Evolutionary conservation across 345 rosid genomes (phyloP).

Genomic region (Gossypium rotundifolium): DNA sequence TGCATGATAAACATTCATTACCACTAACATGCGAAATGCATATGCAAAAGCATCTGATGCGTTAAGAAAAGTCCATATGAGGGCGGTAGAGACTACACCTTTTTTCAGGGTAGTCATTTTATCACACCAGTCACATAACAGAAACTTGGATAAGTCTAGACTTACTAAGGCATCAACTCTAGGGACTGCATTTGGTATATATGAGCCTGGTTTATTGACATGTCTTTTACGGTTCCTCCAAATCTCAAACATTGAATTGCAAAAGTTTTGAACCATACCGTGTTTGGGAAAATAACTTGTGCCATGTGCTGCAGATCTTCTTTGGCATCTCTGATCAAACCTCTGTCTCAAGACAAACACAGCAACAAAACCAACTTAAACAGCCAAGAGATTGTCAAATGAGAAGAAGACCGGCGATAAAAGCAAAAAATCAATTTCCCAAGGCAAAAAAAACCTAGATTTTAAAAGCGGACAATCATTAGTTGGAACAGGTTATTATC

Average conservation of each 20-base stretch:
- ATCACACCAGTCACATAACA: neutral
- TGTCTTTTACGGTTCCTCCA: neutral
- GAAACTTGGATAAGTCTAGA: neutral
- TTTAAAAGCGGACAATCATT: neutral
- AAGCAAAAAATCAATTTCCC: neutral
- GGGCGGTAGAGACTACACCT: no score
- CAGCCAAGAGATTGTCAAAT: constrained; percentile 1
- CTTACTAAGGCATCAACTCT: neutral
- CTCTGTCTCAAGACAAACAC: constrained; percentile 56
- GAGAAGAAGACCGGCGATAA: neutral
- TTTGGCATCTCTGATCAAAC: constrained; percentile 48
- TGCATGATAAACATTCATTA: neutral
- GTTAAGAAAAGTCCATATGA: no score
- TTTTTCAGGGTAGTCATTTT: no score
- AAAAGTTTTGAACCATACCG: constrained; percentile 38
- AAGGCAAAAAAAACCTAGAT: no score
- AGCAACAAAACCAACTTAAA: constrained; percentile 69
- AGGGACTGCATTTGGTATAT: no score
- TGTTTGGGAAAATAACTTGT: constrained; percentile 53
- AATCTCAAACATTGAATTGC: neutral
- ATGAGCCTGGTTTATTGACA: no score
- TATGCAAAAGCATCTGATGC: no score
- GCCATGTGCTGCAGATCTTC: constrained; percentile 64
- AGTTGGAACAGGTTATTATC: neutral
- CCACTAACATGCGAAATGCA: neutral